A percentile compares a stretch with the other conserved stretches of the same genome.
These are phyloP conservation scores for Luvunga scandens DNA, from an alignment of 345 rosid genomes.

Conservation along the genomic window DNA sequence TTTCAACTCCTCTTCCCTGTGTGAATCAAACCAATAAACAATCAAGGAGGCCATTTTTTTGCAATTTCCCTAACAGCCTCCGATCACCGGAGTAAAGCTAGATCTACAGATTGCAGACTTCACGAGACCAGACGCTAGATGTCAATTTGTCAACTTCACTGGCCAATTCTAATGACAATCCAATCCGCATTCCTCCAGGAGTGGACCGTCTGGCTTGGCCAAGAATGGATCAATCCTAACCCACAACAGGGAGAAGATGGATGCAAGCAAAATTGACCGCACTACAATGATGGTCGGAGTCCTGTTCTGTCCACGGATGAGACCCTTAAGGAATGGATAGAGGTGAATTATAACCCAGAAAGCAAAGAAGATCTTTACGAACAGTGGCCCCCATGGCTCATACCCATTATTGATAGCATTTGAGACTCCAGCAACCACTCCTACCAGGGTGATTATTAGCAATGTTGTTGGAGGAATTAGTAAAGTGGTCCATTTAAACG, in stretches of 20 bases:
- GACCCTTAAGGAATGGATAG: slow-evolving; percentile 67
- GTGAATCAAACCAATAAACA: slow-evolving; percentile 18
- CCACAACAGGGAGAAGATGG: slow-evolving; percentile 71
- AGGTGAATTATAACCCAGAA: slow-evolving; percentile 71
- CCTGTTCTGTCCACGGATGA: slow-evolving; percentile 52
- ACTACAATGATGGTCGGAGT: slow-evolving; percentile 65
- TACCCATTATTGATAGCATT: slow-evolving; percentile 62
- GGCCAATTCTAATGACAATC: slow-evolving; percentile 41
- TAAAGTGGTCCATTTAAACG: slow-evolving; percentile 63
- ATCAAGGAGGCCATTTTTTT: slow-evolving; percentile 4
- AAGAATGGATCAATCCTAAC: slow-evolving; percentile 59
- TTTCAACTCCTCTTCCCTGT: background rate
- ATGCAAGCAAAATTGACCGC: slow-evolving; percentile 71
- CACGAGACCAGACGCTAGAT: background rate
- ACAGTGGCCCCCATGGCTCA: slow-evolving; percentile 70
- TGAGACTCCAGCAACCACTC: slow-evolving; percentile 55
- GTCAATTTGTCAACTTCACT: background rate
- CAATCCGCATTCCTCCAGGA: slow-evolving; percentile 66
- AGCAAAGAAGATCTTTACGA: slow-evolving; percentile 67
- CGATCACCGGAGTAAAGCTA: background rate
- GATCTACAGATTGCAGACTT: slow-evolving; percentile 15
- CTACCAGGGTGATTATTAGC: slow-evolving; percentile 54
- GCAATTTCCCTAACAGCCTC: background rate
- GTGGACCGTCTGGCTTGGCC: slow-evolving; percentile 44
- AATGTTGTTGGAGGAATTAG: slow-evolving; percentile 66